Conservation (phyloP, 768 basidiomycete species). For the Boletus rufocinnamomeus region DNA sequence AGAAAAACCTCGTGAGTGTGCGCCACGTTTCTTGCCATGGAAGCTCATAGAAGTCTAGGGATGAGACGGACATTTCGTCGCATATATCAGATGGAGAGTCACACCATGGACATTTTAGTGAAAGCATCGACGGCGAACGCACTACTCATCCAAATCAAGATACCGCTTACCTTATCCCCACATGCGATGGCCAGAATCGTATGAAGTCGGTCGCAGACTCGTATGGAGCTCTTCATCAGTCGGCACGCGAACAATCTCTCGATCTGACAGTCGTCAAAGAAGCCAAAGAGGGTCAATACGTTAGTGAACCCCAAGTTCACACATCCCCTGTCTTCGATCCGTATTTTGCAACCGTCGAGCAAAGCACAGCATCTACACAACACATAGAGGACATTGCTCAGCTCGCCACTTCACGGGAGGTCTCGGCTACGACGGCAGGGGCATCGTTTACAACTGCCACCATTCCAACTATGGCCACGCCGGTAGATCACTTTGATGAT, state of each 20-base stretch:
- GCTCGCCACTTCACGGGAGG: not conserved
- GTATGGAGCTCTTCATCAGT: not conserved
- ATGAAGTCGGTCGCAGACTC: not conserved
- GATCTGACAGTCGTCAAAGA: not conserved
- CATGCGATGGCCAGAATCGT: not conserved
- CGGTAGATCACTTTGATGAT: not conserved
- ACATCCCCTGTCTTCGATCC: not conserved
- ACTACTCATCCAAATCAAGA: not conserved
- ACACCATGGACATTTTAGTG: not conserved
- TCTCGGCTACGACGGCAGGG: not conserved
- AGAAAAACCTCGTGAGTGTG: slow-evolving; percentile 3
- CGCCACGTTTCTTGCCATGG: not conserved
- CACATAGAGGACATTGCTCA: not conserved
- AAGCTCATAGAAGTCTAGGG: slow-evolving; percentile 7
- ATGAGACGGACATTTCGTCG: not conserved
- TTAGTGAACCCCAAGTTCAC: not conserved
- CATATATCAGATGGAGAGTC: not conserved
- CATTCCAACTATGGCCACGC: not conserved
- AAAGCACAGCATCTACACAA: not conserved
- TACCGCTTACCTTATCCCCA: not conserved
- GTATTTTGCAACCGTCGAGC: not conserved
- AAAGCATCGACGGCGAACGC: not conserved
- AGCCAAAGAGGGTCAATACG: not conserved
- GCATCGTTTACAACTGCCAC: not conserved
- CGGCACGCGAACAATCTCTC: not conserved